Base-by-base conservation (phyloP, 768 basidiomycete species). In the Suillus brevipes region DNA sequence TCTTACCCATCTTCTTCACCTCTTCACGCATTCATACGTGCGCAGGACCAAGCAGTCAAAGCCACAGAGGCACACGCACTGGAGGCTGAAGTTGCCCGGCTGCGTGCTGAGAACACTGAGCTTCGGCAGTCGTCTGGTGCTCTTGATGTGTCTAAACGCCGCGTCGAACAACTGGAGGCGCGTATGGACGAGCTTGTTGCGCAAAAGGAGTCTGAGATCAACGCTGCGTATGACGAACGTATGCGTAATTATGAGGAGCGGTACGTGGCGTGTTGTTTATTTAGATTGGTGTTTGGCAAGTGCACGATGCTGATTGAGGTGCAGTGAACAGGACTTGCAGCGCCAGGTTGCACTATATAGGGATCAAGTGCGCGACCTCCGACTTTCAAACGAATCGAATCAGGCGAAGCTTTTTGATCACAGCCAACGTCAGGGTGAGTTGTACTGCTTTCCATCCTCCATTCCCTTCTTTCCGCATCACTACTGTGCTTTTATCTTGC, bases 111-210 rank as follows among this genome's bases (percentile, higher is more conserved):
- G 78, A 97, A 95, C 73, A 82, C 80, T 0, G 90, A 93, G 38
- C 78, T 99, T 66, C 89, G 87, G 72, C 88, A 84, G 74, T 94
- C 97, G 64, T 77, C 88, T 53, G 77, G 86, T 0, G 77, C 76
- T 2, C 74, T 89, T 13, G 94, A 97, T 68, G 78, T 81, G 6
- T 84, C 87, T 38, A 90, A 89, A 81, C 92, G 87, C 81, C 89
- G 85, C 70, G 86, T 87, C 18, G 92, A 94, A 66, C 87, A 88
- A 67, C 75, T 97, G 65, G 96, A 98, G 74, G 84, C 87, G 68
- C 95, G 97, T 95, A 99, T 99, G 97, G 96, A 98, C 28, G 89
- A 90, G 53, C 81, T 95, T 80, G 91, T 99, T 40, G 80, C 82
- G 4, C 91, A 93, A 76, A 99, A 98, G 78, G 94, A 98, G 80